Conservation (phyloP, 2,329 filamentous ascomycete species). For the Massarina eburnea region DNA sequence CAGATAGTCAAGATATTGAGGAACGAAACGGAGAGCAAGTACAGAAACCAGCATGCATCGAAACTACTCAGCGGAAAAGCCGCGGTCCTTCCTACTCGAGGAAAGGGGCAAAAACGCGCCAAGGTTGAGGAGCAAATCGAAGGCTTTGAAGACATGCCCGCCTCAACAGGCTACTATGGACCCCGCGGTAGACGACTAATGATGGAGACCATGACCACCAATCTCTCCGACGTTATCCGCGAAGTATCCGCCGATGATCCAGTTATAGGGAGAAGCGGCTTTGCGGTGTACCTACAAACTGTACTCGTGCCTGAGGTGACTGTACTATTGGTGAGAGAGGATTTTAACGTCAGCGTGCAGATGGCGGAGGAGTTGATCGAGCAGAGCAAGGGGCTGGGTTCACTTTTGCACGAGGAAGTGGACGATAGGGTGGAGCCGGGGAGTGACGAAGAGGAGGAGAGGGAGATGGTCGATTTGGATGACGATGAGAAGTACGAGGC, state of each 20-base stretch:
- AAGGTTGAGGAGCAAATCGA: slow-evolving; percentile 26
- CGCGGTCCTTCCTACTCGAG: slow-evolving; percentile 19
- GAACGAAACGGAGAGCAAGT: slow-evolving; percentile 59
- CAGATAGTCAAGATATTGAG: slow-evolving; percentile 63
- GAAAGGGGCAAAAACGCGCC: slow-evolving; percentile 50
- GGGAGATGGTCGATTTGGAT: not conserved
- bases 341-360: slow-evolving; percentile 50
- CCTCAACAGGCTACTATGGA: slow-evolving; percentile 74
- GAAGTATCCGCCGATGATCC: slow-evolving; percentile 22
- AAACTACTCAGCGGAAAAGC: slow-evolving; percentile 24
- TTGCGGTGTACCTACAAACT: slow-evolving; percentile 40
- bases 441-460: slow-evolving; percentile 10
- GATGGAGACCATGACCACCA: slow-evolving; percentile 51
- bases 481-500: slow-evolving; percentile 1
- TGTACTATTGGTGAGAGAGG: slow-evolving; percentile 59
- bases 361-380: slow-evolving; percentile 59
- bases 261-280: slow-evolving; percentile 32
- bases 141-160: slow-evolving; percentile 20
- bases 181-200: slow-evolving; percentile 71
- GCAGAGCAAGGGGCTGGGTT: slow-evolving; percentile 68
- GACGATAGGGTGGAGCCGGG: slow-evolving; percentile 52
- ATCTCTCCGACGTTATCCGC: slow-evolving; percentile 31
- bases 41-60: slow-evolving; percentile 56
- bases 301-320: slow-evolving; percentile 72
- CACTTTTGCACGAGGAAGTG: slow-evolving; percentile 66